phyloP scores from a whole-genome alignment of 2,329 filamentous ascomycete species.

The Lithohypha guttulata region DNA sequence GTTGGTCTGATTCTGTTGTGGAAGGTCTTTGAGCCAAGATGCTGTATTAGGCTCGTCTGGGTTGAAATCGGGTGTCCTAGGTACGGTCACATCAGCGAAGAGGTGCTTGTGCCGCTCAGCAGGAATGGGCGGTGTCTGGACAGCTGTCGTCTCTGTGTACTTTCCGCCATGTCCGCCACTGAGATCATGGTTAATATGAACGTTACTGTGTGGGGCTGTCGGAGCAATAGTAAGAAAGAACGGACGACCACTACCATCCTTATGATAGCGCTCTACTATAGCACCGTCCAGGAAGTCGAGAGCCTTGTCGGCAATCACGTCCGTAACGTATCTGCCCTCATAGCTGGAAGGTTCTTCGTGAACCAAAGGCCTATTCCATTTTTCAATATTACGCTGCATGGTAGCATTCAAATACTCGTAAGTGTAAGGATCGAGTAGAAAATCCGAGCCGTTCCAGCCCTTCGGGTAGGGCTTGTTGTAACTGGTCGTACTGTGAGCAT shows the following conservation, averaged over 20 bases:
- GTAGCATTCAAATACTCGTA: slow-evolving; percentile 58
- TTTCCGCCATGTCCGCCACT: slow-evolving; percentile 7
- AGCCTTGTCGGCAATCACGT: slow-evolving; percentile 50
- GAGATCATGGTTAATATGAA: slow-evolving; percentile 23
- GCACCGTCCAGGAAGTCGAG: slow-evolving; percentile 53
- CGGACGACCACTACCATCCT: slow-evolving; percentile 32
- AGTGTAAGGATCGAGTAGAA: slow-evolving; percentile 40
- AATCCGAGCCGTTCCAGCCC: slow-evolving; percentile 33
- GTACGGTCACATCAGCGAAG: slow-evolving; percentile 50
- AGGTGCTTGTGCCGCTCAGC: slow-evolving; percentile 51
- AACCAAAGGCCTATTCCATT: background rate
- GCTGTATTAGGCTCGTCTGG: slow-evolving; percentile 42
- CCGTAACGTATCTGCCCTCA: slow-evolving; percentile 45
- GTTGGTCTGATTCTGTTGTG: slow-evolving; percentile 35
- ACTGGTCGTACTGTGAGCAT: slow-evolving; percentile 39
- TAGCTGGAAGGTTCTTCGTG: slow-evolving; percentile 43
- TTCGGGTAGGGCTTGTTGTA: slow-evolving; percentile 33
- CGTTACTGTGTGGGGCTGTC: slow-evolving; percentile 54
- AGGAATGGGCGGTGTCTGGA: slow-evolving; percentile 44
- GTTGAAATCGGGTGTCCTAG: slow-evolving; percentile 56
- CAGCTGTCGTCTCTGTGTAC: slow-evolving; percentile 19
- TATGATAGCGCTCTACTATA: slow-evolving; percentile 29
- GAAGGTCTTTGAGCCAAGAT: slow-evolving; percentile 36
- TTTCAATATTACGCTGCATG: slow-evolving; percentile 46
- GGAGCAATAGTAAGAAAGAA: slow-evolving; percentile 61